phyloP scores from a whole-genome alignment of 176 grass and related monocot species.

The Calamus simplicifolius region DNA sequence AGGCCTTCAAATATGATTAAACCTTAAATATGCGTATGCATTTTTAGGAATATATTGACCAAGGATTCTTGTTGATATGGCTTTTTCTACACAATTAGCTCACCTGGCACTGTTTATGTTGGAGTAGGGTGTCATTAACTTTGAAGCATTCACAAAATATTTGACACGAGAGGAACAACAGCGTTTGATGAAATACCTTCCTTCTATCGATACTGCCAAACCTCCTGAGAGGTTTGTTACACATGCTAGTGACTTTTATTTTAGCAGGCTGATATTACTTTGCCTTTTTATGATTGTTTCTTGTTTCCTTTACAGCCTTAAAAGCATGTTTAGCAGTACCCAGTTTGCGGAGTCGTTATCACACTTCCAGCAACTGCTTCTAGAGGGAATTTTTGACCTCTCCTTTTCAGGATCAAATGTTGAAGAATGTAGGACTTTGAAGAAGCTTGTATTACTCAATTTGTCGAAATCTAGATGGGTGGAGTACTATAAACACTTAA shows the following conservation, averaged over 20 bases:
- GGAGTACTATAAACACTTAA: slow-evolving; percentile 24
- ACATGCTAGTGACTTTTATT: neutral
- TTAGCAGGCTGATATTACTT: neutral
- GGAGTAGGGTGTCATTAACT: slow-evolving; percentile 34
- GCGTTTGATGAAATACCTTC: slow-evolving; percentile 33
- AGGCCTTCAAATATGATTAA: slow-evolving; percentile 1
- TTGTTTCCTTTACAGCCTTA: slow-evolving; percentile 26
- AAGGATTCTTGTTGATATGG: neutral
- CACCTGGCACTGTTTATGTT: slow-evolving; percentile 1
- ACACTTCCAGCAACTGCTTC: slow-evolving; percentile 27
- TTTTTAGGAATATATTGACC: neutral
- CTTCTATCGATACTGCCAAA: slow-evolving; percentile 30
- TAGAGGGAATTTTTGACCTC: slow-evolving; percentile 29
- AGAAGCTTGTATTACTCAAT: slow-evolving; percentile 26
- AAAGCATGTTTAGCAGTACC: slow-evolving; percentile 27
- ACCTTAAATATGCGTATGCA: neutral
- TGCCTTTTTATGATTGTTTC: neutral
- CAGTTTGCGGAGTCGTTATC: slow-evolving; percentile 30
- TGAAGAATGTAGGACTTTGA: slow-evolving; percentile 31
- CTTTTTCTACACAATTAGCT: no score
- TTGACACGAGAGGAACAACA: slow-evolving; percentile 27
- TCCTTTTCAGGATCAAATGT: slow-evolving; percentile 18
- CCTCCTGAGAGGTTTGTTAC: slow-evolving; percentile 32
- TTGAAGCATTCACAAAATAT: slow-evolving; percentile 29
- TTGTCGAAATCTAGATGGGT: slow-evolving; percentile 29